Evolutionary conservation across 2,329 filamentous ascomycete species (phyloP), one percentile per base, ranked within the genome.

Genomic region (Neonectria magnoliae): DNA sequence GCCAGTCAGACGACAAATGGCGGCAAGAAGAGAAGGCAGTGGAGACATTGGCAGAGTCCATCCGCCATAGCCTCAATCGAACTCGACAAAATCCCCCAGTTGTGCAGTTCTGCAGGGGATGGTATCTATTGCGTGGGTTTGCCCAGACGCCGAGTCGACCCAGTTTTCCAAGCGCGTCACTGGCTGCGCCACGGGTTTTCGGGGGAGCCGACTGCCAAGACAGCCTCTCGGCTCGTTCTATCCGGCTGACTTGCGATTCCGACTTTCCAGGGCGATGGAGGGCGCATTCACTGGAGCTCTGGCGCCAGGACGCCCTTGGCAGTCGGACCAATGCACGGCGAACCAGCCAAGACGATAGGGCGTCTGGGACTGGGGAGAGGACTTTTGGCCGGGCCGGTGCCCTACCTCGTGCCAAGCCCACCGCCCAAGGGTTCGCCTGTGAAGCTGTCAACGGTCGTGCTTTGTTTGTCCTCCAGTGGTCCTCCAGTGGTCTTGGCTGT

Each of bases 191-290:
- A 72, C 71, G 76, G 68, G 41, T 68, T 72, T 36, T 75, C 68
- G 71, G 72, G 65, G 67, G 66, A 72, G 60, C 72, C 71, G 72
- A 74, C 62, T 72, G 72, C 72, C 72, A 74, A 74, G 72, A 65
- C 69, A 73, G 71, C 68, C 71, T 73, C 72, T 74, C 72, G 72
- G 72, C 72, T 74, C 64, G 64, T 73, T 71, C 69, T 74, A 73
- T 70, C 72, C 72, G 72, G 71, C 63, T 59, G 54, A 71, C 64
- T 55, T 68, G 62, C 65, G 65, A 74, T 68, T 62, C 68, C 56
- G 64, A 68, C 57, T 64, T 64, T 68, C 67, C 54, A 68, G 60
- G 57, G 51, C 66, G 66, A 68, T 71, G 54, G 36, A 58, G 50
- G 52, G 29, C 41, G n/a, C 45, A 50, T 58, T 55, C 44, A 22